A percentile compares a stretch with the other conserved stretches of the same genome.
Conservation (phyloP, 495 filamentous ascomycete genomes). For the Barbatosphaeria neglecta region DNA sequence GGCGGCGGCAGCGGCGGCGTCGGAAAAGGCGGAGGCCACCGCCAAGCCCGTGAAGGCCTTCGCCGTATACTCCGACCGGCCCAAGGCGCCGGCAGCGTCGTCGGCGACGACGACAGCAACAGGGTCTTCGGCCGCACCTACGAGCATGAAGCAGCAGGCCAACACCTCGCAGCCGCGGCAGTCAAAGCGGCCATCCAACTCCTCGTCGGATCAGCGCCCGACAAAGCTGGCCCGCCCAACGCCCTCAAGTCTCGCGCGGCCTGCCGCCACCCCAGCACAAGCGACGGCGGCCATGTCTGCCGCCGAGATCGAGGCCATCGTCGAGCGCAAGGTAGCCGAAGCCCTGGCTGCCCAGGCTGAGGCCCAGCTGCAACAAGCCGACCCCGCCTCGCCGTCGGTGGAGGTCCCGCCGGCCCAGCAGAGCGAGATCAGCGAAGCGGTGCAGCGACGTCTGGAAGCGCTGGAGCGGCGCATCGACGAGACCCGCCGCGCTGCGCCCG, state of each 20-base stretch:
- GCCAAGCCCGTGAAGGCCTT: conserved; percentile 78
- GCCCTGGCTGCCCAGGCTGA: conserved; percentile 64
- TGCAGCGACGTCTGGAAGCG: conserved; percentile 69
- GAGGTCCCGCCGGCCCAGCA: conserved; percentile 23
- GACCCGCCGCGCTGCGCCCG: conserved; percentile 19
- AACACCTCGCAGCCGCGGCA: conserved; percentile 24
- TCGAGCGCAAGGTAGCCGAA: conserved; percentile 82
- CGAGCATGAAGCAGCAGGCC: conserved; percentile 12
- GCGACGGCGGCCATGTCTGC: conserved; percentile 41
- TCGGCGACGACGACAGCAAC: not conserved
- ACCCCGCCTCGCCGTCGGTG: not conserved
- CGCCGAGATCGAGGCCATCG: conserved; percentile 77
- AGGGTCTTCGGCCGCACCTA: not conserved
- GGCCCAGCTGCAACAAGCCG: conserved; percentile 8
- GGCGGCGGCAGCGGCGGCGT: conserved; percentile 32
- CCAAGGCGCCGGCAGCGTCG: conserved; percentile 24
- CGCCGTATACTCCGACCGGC: conserved; percentile 66
- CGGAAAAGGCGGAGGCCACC: conserved; percentile 28
- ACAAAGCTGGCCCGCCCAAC: conserved; percentile 32
- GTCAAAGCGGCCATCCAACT: conserved; percentile 33
- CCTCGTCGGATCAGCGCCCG: conserved; percentile 17
- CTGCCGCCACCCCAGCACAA: conserved; percentile 1
- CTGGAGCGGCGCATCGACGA: conserved; percentile 75
- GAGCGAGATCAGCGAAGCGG: conserved; percentile 56
- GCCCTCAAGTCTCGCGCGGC: conserved; percentile 2